Conservation (phyloP, 2,329 filamentous ascomycete genomes). For the Arthrocladium fulminans region DNA sequence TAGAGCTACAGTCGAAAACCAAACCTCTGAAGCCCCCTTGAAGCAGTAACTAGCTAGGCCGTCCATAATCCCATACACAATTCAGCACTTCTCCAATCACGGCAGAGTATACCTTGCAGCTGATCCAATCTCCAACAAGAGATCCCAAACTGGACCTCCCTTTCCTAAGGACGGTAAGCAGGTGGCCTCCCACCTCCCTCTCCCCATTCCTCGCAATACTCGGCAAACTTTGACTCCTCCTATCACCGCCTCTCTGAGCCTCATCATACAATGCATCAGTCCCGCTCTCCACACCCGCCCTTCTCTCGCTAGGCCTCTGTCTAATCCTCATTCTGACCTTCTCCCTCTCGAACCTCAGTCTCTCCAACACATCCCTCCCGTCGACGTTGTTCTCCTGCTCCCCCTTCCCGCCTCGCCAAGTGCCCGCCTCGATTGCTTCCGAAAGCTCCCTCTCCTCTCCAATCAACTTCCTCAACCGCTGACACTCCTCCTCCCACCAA, state of each 20-base stretch:
- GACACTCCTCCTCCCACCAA: conserved; percentile 21
- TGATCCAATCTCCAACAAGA: too few species aligned
- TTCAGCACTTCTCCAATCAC: too few species aligned
- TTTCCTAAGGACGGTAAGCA: too few species aligned
- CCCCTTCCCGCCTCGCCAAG: neutral
- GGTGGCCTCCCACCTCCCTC: too few species aligned
- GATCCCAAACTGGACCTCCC: too few species aligned
- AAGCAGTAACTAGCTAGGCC: too few species aligned
- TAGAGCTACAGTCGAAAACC: too few species aligned
- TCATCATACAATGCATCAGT: neutral
- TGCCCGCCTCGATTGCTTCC: conserved; percentile 8
- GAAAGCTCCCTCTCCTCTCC: conserved; percentile 14
- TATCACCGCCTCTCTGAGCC: neutral
- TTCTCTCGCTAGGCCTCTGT: conserved; percentile 16
- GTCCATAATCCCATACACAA: too few species aligned
- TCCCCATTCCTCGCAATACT: too few species aligned
- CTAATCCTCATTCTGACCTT: conserved; percentile 18
- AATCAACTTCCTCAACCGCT: conserved; percentile 15
- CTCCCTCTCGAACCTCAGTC: conserved; percentile 18
- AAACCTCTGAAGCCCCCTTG: too few species aligned
- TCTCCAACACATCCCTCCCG: conserved; percentile 8
- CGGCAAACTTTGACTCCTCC: neutral
- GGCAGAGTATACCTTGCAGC: too few species aligned
- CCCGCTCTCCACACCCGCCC: conserved; percentile 14
- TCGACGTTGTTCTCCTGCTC: neutral